Conservation (phyloP, 83 land plant genomes). For the Thuja plicata region DNA sequence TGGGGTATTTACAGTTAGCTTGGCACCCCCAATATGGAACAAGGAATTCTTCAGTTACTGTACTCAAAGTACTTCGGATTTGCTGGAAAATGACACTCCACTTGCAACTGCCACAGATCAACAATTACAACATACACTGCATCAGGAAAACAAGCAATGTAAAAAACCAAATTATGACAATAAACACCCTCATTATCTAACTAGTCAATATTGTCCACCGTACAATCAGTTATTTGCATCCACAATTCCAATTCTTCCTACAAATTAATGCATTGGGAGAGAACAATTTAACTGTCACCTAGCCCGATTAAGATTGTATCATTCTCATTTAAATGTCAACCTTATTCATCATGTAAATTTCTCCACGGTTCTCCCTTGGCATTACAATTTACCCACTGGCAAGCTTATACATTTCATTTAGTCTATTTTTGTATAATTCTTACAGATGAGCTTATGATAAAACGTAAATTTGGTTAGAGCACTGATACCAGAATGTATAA, state of each 20-base stretch:
- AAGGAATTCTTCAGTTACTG: slow-evolving; percentile 15
- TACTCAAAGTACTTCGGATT: slow-evolving; percentile 19
- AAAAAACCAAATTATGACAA: neutral
- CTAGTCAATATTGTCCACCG: neutral
- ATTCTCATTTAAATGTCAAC: neutral
- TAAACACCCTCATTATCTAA: neutral
- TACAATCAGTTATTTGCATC: neutral
- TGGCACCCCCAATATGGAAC: neutral
- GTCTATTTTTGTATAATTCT: neutral
- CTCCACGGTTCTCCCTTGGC: neutral
- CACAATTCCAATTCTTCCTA: neutral
- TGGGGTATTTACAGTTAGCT: slow-evolving; percentile 11
- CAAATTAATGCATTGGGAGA: neutral
- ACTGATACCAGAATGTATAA: neutral
- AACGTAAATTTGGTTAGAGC: neutral
- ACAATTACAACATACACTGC: neutral
- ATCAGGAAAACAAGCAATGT: neutral
- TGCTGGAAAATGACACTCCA: slow-evolving; percentile 18
- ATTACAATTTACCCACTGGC: neutral
- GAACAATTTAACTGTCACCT: neutral
- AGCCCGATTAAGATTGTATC: neutral
- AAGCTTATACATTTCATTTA: neutral
- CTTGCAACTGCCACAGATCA: slow-evolving; percentile 22
- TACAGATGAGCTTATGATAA: neutral
- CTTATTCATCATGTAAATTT: neutral